Conservation (phyloP, 768 basidiomycete genomes). For the Crepidotus variabilis region DNA sequence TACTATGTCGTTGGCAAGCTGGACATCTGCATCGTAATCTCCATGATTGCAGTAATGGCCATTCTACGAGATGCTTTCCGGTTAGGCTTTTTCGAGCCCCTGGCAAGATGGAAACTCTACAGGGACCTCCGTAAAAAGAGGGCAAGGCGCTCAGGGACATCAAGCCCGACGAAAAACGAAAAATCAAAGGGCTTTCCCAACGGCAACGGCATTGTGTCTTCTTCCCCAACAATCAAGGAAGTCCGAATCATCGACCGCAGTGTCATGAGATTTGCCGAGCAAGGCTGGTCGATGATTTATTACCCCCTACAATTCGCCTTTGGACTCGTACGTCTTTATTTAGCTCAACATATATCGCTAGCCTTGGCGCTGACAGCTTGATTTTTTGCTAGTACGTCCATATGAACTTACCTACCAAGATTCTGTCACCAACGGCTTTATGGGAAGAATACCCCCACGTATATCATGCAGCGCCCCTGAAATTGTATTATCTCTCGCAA, state of each 20-base stretch:
- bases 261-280: constrained; percentile 89
- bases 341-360: constrained; percentile 9
- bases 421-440: constrained; percentile 59
- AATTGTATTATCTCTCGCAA: constrained; percentile 87
- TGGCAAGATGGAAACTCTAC: constrained; percentile 73
- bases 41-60: constrained; percentile 87
- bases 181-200: constrained; percentile 17
- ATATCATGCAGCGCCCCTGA: constrained; percentile 74
- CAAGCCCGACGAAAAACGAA: background rate
- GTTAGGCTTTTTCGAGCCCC: constrained; percentile 71
- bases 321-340: constrained; percentile 71
- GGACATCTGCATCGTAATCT: constrained; percentile 77
- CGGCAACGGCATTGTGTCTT: constrained; percentile 27
- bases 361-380: constrained; percentile 11
- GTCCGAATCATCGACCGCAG: constrained; percentile 62
- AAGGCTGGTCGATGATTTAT: constrained; percentile 88
- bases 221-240: constrained; percentile 36
- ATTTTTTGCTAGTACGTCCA: constrained; percentile 68
- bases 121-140: constrained; percentile 39
- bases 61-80: constrained; percentile 76
- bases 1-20: constrained; percentile 73
- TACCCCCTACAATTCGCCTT: constrained; percentile 71
- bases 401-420: constrained; percentile 58
- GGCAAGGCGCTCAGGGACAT: constrained; percentile 14
- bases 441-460: constrained; percentile 85